phyloP scores from a whole-genome alignment of 768 basidiomycete species.

The Boletus reticuloceps region DNA sequence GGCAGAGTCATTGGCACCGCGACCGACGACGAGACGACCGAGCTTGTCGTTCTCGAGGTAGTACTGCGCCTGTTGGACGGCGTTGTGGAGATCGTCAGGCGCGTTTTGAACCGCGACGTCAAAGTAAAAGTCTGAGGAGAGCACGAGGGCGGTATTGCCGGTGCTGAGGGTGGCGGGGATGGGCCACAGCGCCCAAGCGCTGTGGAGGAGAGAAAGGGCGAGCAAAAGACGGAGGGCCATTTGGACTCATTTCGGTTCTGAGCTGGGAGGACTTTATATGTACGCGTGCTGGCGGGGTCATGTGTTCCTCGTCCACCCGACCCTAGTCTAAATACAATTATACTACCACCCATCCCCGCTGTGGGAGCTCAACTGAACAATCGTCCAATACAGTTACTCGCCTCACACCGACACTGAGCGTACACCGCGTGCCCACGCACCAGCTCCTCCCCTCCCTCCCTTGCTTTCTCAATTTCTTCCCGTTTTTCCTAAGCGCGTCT shows the following conservation, averaged over 20 bases:
- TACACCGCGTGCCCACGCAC: conserved; percentile 43
- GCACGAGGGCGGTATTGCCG: conserved; percentile 21
- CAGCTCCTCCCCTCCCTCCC: neutral
- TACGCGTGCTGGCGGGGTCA: too few relatives aligned
- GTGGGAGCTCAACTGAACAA: conserved; percentile 20
- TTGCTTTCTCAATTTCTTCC: conserved; percentile 13
- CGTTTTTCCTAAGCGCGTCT: conserved; percentile 18
- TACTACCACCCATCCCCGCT: too few relatives aligned
- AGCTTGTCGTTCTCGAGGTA: conserved; percentile 37
- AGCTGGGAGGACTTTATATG: too few relatives aligned
- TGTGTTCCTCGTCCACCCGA: too few relatives aligned
- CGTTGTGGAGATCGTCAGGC: conserved; percentile 34
- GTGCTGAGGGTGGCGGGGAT: conserved; percentile 26
- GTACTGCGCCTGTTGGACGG: conserved; percentile 29
- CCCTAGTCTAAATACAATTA: too few relatives aligned
- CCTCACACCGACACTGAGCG: conserved; percentile 49
- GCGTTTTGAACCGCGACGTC: conserved; percentile 22
- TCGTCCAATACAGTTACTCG: conserved; percentile 48
- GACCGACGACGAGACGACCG: conserved; percentile 40
- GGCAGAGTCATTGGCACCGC: conserved; percentile 32
- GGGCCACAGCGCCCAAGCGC: conserved; percentile 31
- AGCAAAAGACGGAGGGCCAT: conserved; percentile 9
- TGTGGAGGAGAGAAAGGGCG: conserved; percentile 9
- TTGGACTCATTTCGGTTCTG: too few relatives aligned
- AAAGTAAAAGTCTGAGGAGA: conserved; percentile 28